Evolutionary conservation across 2,329 filamentous ascomycete species (phyloP).

Genomic region (Fusarium albidum): DNA sequence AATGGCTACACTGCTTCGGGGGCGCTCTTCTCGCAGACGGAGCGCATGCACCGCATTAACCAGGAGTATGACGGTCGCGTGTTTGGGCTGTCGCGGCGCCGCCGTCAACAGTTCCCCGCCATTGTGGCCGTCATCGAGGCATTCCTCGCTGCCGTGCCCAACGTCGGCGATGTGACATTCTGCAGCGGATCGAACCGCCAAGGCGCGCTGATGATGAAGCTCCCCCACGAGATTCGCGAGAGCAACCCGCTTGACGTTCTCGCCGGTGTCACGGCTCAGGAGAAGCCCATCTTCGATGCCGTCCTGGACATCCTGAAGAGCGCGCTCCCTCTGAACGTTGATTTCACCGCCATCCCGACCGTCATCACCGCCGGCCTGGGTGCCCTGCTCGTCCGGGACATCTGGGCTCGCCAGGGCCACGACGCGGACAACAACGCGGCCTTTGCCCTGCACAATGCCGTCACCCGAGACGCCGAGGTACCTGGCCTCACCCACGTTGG

Average conservation of each 20-base stretch:
- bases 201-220: slow-evolving; percentile 78
- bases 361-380: slow-evolving; percentile 54
- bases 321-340: slow-evolving; percentile 52
- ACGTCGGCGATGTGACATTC: slow-evolving; percentile 79
- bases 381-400: slow-evolving; percentile 55
- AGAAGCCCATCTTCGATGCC: slow-evolving; percentile 45
- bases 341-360: slow-evolving; percentile 48
- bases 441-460: slow-evolving; percentile 75
- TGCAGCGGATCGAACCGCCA: slow-evolving; percentile 89
- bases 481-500: slow-evolving; percentile 79
- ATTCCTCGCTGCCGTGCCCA: slow-evolving; percentile 73
- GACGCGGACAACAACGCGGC: slow-evolving; percentile 65
- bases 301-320: slow-evolving; percentile 49
- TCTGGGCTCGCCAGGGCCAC: slow-evolving; percentile 62
- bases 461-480: slow-evolving; percentile 70
- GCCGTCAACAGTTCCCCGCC: slow-evolving; percentile 83
- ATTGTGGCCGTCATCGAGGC: slow-evolving; percentile 83
- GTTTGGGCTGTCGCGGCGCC: slow-evolving; percentile 81
- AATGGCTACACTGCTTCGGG: slow-evolving; percentile 77
- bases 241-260: slow-evolving; percentile 67
- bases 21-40: slow-evolving; percentile 64
- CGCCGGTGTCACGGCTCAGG: slow-evolving; percentile 34
- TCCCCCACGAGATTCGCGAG: slow-evolving; percentile 66
- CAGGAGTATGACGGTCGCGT: slow-evolving; percentile 62
- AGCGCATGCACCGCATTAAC: slow-evolving; percentile 61